Conservation (phyloP, 306 rosid species). For the Parietaria judaica region DNA sequence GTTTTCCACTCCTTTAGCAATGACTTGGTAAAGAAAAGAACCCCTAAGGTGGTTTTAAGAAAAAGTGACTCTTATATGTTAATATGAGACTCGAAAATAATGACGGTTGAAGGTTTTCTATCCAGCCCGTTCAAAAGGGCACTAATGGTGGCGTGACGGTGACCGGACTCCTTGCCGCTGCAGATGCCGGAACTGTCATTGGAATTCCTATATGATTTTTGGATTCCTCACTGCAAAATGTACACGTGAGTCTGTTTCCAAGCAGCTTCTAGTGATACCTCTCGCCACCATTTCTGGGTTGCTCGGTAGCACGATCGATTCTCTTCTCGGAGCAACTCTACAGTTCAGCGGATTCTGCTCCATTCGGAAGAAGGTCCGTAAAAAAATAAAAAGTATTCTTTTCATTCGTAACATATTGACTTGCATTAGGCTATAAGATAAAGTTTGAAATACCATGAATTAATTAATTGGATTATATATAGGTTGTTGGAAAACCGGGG, state of each 20-base stretch:
- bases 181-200: slow-evolving; percentile 62
- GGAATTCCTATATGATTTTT: slow-evolving; percentile 53
- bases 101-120: slow-evolving; percentile 11
- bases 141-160: slow-evolving; percentile 86
- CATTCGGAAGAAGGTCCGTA: slow-evolving; percentile 67
- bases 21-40: not conserved
- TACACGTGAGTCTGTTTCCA: slow-evolving; percentile 31
- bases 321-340: slow-evolving; percentile 90
- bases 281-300: slow-evolving; percentile 64
- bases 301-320: slow-evolving; percentile 71
- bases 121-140: slow-evolving; percentile 77
- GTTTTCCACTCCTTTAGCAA: not conserved
- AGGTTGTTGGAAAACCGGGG: slow-evolving; percentile 93
- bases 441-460: not conserved
- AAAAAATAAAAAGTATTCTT: not conserved
- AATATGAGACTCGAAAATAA: slow-evolving; percentile 9
- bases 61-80: slow-evolving; percentile 8
- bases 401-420: not conserved
- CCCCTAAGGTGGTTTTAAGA: slow-evolving; percentile 2
- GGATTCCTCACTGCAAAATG: slow-evolving; percentile 56
- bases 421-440: slow-evolving; percentile 5
- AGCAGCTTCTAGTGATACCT: slow-evolving; percentile 76
- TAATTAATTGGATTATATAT: slow-evolving; percentile 22
- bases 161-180: slow-evolving; percentile 79
- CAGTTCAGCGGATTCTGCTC: slow-evolving; percentile 87